A percentile compares a stretch with the other conserved stretches of the same genome.
These are phyloP conservation scores for Pilatotrama ljubarskyi DNA, from an alignment of 768 basidiomycete species.

Conservation along the genomic window DNA sequence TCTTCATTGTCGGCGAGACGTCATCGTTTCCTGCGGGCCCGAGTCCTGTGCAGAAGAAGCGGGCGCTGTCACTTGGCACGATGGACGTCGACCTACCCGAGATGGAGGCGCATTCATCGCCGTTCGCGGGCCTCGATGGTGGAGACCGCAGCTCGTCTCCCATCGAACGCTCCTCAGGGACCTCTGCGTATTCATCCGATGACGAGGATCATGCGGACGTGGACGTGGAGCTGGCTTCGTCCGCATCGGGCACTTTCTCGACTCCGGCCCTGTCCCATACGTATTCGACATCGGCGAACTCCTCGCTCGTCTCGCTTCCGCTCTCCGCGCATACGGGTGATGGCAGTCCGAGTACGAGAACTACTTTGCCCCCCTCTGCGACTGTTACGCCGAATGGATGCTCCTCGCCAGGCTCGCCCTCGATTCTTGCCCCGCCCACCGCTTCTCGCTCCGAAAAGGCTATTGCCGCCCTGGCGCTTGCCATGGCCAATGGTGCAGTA, in stretches of 20 bases:
- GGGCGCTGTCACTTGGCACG: constrained; percentile 46
- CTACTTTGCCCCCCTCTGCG: not conserved
- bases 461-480: constrained; percentile 57
- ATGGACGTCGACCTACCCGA: constrained; percentile 41
- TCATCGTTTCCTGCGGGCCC: constrained; percentile 19
- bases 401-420: not conserved
- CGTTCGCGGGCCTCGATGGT: constrained; percentile 6
- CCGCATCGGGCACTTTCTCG: constrained; percentile 22
- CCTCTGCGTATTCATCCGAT: constrained; percentile 36
- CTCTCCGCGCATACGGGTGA: constrained; percentile 20
- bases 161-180: constrained; percentile 27
- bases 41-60: constrained; percentile 35
- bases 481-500: constrained; percentile 65
- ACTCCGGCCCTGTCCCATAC: constrained; percentile 40
- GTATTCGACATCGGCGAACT: constrained; percentile 38
- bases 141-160: constrained; percentile 37
- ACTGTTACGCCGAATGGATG: not conserved
- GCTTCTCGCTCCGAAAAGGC: constrained; percentile 58
- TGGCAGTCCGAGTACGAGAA: not conserved
- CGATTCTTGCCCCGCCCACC: constrained; percentile 24
- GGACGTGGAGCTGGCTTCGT: constrained; percentile 18
- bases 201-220: constrained; percentile 32
- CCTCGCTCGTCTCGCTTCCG: constrained; percentile 41
- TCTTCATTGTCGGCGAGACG: constrained; percentile 54
- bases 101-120: constrained; percentile 11